Base-by-base conservation (phyloP, 2,329 filamentous ascomycete genomes). In the Chalara sp. region DNA sequence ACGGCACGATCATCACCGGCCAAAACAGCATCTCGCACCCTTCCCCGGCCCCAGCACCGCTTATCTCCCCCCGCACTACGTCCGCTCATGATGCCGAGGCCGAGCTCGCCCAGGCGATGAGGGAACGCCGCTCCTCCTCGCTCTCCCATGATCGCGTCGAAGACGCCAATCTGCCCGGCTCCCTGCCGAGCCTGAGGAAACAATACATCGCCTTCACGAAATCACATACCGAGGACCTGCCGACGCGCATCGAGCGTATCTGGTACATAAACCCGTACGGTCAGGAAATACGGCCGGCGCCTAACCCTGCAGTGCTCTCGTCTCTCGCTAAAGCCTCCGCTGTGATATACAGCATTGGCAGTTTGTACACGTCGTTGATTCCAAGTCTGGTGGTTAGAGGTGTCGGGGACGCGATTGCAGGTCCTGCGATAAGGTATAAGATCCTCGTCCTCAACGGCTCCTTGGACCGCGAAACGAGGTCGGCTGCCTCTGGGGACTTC, bases 181-280 rank as follows among this genome's bases (percentile, higher is more conserved):
- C 87, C 0, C 74, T 96, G 0, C 88, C 89, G 0, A 86, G 82
- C 0, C 75, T 97, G 1, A 79, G 91, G 6, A 83, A 86, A 51
- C 88, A 86, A 47, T 88, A 95, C 56, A 90, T 96, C 53, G 74
- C 76, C 5, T 95, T 96, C 65, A 86, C 79, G 63, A 97, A 97
- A 70, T 74, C 62, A 2, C 75, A 80, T 39, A 84, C 89, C 56
- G 81, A 87, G 54, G 87, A 92, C 49, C 74, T 97, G 1, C 79
- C 88, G 0, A 78, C 86, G 0, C 78, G 88, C 31, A 95, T 97
- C 59, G 76, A 84, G 49, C 74, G 91, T 2, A 77, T 97, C 32
- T 97, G 90, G 89, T 97, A 97, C 72, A 97, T 97, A 71, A 97
- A 96, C 63, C 92, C 92, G 0, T 97, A 96, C 67, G 92, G 92